Evolutionary conservation across 495 filamentous ascomycete genomes (phyloP), one percentile per base, ranked within the genome.

Genomic region (Penicillium pancosmium): DNA sequence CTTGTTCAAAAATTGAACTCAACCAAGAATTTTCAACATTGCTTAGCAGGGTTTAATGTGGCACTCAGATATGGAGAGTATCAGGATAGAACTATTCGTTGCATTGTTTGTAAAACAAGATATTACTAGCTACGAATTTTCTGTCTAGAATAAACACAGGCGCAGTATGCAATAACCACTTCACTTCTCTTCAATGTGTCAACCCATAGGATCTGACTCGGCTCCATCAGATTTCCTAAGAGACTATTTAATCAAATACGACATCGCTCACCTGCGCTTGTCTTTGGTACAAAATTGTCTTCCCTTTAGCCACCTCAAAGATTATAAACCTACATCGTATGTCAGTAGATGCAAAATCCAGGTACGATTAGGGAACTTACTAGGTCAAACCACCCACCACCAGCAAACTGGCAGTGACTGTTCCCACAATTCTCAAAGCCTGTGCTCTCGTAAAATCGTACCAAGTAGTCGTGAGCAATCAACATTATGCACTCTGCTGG

Each of bases 401-500:
- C 61, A 0, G 57, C 64, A 63, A 65, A 69, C 4, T 4, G 49
- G 50, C 56, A 63, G 33, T 34, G 13, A 50, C 67, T 68, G 2
- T 16, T 7, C 46, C 65, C 65, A 13, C 10, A 33, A 12, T 65
- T 63, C 54, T 59, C 51, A 43, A 69, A 68, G 13, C 67, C 64
- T 16, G 33, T 52, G 49, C 61, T 56, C 40, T 65, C 67, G 63
- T 69, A 69, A 53, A 69, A 69, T 10, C 41, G 25, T 13, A 69
- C 47, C 56, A 68, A 56, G 40, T 69, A 57, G 31, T 65, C 64
- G 61, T 68, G 67, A 11, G 59, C 61, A 55, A 69, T 60, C 15
- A 68, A 50, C 15, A 65, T 36, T n/a, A 61, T 34, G 9, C 50
- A 46, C 13, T 55, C 55, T 10, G 49, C 56, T 11, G 10, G 21